phyloP scores from a whole-genome alignment of 1,139 yeast genomes.

The Suhomyces maxii region DNA sequence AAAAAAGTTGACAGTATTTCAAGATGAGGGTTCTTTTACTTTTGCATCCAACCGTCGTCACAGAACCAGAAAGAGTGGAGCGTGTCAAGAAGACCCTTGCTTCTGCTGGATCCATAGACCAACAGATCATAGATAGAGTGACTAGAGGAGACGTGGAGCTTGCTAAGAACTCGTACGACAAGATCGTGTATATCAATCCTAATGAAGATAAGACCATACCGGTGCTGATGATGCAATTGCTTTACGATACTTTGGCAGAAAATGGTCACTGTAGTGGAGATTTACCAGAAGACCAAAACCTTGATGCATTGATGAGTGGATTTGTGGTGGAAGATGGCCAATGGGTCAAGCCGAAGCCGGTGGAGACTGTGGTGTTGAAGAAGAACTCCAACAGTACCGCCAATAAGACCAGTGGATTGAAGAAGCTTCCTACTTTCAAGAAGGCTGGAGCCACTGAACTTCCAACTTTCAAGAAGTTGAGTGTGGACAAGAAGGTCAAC shows the following conservation, averaged over 20 bases:
- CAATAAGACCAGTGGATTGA: conserved; percentile 10
- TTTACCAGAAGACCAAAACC: conserved; percentile 48
- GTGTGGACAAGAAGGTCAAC: neutral
- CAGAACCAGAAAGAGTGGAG: conserved; percentile 53
- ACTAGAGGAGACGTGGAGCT: conserved; percentile 57
- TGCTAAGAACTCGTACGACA: conserved; percentile 42
- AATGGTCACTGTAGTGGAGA: conserved; percentile 57
- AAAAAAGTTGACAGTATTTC: neutral
- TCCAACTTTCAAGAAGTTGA: conserved; percentile 13
- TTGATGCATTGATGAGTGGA: conserved; percentile 66
- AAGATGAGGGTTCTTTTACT: conserved; percentile 45
- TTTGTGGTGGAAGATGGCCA: conserved; percentile 44
- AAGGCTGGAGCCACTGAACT: conserved; percentile 5
- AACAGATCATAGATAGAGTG: conserved; percentile 71
- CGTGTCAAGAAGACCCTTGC: conserved; percentile 35
- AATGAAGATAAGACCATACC: conserved; percentile 47
- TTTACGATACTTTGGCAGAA: conserved; percentile 41
- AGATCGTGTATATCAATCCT: conserved; percentile 62
- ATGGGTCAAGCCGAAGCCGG: conserved; percentile 50
- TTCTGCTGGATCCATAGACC: conserved; percentile 33
- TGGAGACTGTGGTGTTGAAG: conserved; percentile 29
- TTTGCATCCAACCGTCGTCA: conserved; percentile 73
- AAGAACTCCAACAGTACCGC: conserved; percentile 17
- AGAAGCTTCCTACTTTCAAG: conserved; percentile 15
- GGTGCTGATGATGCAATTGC: conserved; percentile 37